Evolutionary conservation across 805 yeast species (phyloP).

Genomic region (Yamadazyma nakazawae): DNA sequence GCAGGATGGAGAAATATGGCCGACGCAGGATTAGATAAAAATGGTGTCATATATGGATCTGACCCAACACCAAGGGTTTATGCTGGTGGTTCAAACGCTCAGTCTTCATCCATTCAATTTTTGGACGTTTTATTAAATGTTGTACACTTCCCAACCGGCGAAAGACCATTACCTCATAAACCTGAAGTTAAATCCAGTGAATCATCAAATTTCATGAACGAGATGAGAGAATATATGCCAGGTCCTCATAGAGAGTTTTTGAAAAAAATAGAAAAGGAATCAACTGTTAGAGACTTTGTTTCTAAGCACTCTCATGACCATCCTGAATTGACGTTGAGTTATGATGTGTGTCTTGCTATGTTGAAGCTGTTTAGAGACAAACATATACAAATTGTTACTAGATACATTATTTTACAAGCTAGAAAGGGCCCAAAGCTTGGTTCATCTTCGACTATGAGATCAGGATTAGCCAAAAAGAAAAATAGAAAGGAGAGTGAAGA

Average conservation of each 20-base stretch:
- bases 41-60: conserved; percentile 77
- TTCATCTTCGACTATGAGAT: conserved; percentile 56
- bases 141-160: conserved; percentile 77
- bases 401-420: conserved; percentile 82
- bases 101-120: conserved; percentile 83
- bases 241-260: conserved; percentile 76
- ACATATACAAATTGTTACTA: conserved; percentile 88
- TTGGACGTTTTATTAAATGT: conserved; percentile 75
- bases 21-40: conserved; percentile 65
- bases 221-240: conserved; percentile 91
- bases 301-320: conserved; percentile 29
- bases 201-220: conserved; percentile 56
- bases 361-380: conserved; percentile 84
- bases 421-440: conserved; percentile 52
- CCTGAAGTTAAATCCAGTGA: conserved; percentile 16
- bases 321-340: conserved; percentile 63
- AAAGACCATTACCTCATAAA: conserved; percentile 31
- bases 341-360: conserved; percentile 89
- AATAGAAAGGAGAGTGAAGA: conserved; percentile 46
- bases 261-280: conserved; percentile 51
- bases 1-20: conserved; percentile 96
- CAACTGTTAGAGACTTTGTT: conserved; percentile 67
- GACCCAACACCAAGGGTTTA: conserved; percentile 52
- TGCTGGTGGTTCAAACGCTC: conserved; percentile 95
- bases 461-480: conserved; percentile 59